Conservation (phyloP, 768 basidiomycete species). For the Boletellus ananiceps region DNA sequence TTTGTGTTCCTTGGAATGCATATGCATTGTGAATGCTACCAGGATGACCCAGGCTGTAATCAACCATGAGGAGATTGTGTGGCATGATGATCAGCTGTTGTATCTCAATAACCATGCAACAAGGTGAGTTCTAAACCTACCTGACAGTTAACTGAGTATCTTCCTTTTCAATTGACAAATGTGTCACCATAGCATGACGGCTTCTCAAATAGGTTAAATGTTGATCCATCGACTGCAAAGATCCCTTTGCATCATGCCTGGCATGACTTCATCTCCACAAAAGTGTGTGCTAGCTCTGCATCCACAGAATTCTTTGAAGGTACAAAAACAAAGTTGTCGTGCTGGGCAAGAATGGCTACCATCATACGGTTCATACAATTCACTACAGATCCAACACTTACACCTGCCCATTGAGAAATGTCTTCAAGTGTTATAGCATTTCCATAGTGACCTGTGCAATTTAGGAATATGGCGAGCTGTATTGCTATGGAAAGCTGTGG, state of each 20-base stretch:
- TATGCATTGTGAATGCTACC: neutral
- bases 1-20: neutral
- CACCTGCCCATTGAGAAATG: slow-evolving; percentile 8
- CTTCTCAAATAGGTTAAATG: slow-evolving; percentile 11
- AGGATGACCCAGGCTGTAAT: slow-evolving; percentile 4
- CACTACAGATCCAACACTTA: neutral
- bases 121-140: neutral
- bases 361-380: slow-evolving; percentile 6
- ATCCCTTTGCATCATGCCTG: slow-evolving; percentile 33
- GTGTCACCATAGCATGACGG: neutral
- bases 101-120: neutral
- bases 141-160: slow-evolving; percentile 18
- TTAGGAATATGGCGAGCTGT: slow-evolving; percentile 28
- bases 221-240: slow-evolving; percentile 37
- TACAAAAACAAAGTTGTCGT: neutral
- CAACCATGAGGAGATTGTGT: slow-evolving; percentile 7
- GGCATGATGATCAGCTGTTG: slow-evolving; percentile 5
- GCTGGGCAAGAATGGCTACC: neutral
- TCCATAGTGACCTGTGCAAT: slow-evolving; percentile 23
- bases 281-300: neutral
- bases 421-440: slow-evolving; percentile 12
- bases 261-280: neutral
- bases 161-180: slow-evolving; percentile 13
- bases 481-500: slow-evolving; percentile 24
- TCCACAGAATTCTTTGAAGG: neutral